Conservation (phyloP, 805 yeast genomes). For the Middelhovenomyces tepae region DNA sequence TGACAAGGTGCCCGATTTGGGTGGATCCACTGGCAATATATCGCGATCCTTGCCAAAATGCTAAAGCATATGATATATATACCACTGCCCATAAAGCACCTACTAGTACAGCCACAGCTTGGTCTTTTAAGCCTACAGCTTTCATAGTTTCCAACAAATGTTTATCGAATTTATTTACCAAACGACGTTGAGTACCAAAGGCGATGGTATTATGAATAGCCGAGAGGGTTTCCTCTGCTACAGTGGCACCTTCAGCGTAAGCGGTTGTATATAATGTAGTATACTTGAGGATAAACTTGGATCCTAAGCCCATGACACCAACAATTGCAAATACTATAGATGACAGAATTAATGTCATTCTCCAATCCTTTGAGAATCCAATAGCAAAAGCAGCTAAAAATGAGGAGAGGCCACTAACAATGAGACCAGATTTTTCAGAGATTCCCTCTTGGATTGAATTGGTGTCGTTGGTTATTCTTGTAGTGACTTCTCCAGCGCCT, state of each 20-base stretch:
- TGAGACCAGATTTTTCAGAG: slow-evolving; percentile 34
- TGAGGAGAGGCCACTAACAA: slow-evolving; percentile 31
- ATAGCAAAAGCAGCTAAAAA: slow-evolving; percentile 32
- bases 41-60: slow-evolving; percentile 37
- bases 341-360: slow-evolving; percentile 28
- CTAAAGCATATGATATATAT: slow-evolving; percentile 31
- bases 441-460: slow-evolving; percentile 34
- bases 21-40: slow-evolving; percentile 26
- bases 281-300: slow-evolving; percentile 25
- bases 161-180: slow-evolving; percentile 26
- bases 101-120: slow-evolving; percentile 27
- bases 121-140: slow-evolving; percentile 21
- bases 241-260: slow-evolving; percentile 27
- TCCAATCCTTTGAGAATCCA: slow-evolving; percentile 29
- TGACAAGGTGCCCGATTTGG: slow-evolving; percentile 28
- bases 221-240: slow-evolving; percentile 35
- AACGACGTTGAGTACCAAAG: slow-evolving; percentile 32
- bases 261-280: slow-evolving; percentile 16
- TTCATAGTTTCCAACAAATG: slow-evolving; percentile 21
- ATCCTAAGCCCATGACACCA: slow-evolving; percentile 22
- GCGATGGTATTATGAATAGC: slow-evolving; percentile 35
- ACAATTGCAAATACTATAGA: slow-evolving; percentile 28
- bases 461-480: slow-evolving; percentile 35
- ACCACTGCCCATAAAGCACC: slow-evolving; percentile 31
- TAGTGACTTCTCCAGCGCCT: slow-evolving; percentile 37